Evolutionary conservation across 1,284 basidiomycete species (phyloP).

Genomic region (Irpex sp.): DNA sequence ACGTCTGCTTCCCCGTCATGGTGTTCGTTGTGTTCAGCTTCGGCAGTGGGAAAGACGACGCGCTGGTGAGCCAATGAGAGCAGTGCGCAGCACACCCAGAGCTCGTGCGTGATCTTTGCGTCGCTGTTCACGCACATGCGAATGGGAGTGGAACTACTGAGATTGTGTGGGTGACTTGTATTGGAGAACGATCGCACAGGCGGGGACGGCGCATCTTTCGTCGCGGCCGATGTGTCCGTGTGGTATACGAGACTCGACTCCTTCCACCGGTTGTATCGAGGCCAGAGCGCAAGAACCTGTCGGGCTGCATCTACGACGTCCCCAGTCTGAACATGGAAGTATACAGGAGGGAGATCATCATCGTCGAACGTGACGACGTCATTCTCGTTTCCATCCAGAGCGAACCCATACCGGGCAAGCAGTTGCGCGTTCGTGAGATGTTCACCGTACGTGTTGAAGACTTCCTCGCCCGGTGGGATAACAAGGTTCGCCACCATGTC

Average conservation of each 20-base stretch:
- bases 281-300: conserved; percentile 5
- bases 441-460: conserved; percentile 87
- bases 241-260: conserved; percentile 14
- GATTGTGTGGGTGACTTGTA: background rate
- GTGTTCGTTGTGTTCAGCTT: background rate
- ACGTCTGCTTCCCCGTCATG: conserved; percentile 1
- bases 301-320: background rate
- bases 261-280: conserved; percentile 9
- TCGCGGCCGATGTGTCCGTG: background rate
- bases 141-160: background rate
- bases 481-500: conserved; percentile 63
- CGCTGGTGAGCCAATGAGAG: conserved; percentile 4
- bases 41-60: background rate
- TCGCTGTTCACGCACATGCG: conserved; percentile 27
- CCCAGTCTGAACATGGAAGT: background rate
- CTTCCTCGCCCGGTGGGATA: conserved; percentile 54
- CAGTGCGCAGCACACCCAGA: conserved; percentile 28
- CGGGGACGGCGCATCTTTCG: background rate
- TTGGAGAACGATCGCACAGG: background rate
- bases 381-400: conserved; percentile 59
- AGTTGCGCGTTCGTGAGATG: conserved; percentile 67
- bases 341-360: conserved; percentile 28
- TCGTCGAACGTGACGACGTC: conserved; percentile 49
- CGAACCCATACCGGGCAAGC: conserved; percentile 74
- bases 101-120: conserved; percentile 26